These are phyloP conservation scores for Leccinellum rugosiceps DNA, from an alignment of 768 basidiomycete genomes.

Conservation along the genomic window DNA sequence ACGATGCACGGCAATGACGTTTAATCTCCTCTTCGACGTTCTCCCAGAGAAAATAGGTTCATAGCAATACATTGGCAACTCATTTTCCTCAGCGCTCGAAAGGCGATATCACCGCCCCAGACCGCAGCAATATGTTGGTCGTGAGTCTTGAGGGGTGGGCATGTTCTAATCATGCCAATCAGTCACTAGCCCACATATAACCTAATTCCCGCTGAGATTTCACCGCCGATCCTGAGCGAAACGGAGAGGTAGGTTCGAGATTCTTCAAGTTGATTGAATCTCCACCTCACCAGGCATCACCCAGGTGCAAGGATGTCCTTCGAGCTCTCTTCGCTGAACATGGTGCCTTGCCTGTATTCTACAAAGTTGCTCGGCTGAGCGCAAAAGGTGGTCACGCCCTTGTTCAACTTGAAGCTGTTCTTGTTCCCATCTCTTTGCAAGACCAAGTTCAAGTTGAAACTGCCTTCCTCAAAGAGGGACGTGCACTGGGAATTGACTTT, in stretches of 20 bases:
- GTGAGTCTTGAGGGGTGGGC: constrained; percentile 88
- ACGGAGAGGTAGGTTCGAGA: constrained; percentile 56
- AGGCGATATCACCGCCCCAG: constrained; percentile 34
- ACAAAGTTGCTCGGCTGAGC: constrained; percentile 82
- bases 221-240: constrained; percentile 73
- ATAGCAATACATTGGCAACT: too few species aligned
- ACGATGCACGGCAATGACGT: too few species aligned
- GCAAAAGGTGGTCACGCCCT: constrained; percentile 94
- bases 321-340: constrained; percentile 68
- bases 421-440: constrained; percentile 63
- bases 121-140: constrained; percentile 31
- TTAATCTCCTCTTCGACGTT: too few species aligned
- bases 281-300: background rate
- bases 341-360: constrained; percentile 67
- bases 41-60: too few species aligned
- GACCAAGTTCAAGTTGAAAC: constrained; percentile 65
- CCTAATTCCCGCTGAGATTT: constrained; percentile 76
- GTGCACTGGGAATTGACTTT: constrained; percentile 54
- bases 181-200: constrained; percentile 88
- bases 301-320: constrained; percentile 77
- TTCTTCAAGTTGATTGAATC: constrained; percentile 2
- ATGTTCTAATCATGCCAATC: constrained; percentile 91
- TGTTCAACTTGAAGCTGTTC: constrained; percentile 81
- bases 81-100: too few species aligned
- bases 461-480: constrained; percentile 69